A percentile compares a stretch with the other conserved stretches of the same genome.
Conservation (phyloP, 345 rosid species). For the Litchi chinensis region DNA sequence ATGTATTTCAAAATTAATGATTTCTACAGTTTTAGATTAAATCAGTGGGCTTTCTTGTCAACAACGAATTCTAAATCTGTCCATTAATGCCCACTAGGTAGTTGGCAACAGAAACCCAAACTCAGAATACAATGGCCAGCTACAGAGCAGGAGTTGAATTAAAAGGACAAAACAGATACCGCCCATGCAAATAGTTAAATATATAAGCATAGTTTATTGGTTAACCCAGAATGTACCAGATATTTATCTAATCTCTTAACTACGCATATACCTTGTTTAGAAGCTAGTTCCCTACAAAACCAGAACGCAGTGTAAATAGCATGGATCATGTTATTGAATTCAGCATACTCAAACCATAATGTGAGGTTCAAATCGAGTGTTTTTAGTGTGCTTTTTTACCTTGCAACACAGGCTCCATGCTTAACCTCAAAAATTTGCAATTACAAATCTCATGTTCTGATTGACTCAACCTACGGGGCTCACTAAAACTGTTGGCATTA, state of each 20-base stretch:
- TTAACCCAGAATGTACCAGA: background rate
- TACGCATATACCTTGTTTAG: background rate
- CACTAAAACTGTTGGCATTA: background rate
- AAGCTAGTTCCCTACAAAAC: background rate
- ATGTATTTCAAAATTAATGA: background rate
- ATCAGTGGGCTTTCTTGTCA: background rate
- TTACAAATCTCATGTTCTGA: too few relatives aligned
- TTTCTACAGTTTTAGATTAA: background rate
- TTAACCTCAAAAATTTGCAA: too few relatives aligned
- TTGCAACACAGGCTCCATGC: too few relatives aligned
- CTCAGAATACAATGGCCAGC: background rate
- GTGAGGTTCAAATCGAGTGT: background rate
- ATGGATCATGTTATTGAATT: background rate
- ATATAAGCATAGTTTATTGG: background rate
- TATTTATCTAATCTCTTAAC: too few relatives aligned
- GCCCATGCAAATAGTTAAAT: background rate
- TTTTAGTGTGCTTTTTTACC: background rate
- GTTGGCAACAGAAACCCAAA: background rate
- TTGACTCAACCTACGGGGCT: background rate
- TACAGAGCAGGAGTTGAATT: background rate
- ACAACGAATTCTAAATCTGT: background rate
- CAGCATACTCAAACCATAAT: background rate
- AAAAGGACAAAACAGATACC: background rate
- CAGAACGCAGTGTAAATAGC: background rate
- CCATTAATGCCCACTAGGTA: background rate